These are phyloP conservation scores for Trichopus zeylanicus DNA, from an alignment of 116 monocot species.

Conservation along the genomic window DNA sequence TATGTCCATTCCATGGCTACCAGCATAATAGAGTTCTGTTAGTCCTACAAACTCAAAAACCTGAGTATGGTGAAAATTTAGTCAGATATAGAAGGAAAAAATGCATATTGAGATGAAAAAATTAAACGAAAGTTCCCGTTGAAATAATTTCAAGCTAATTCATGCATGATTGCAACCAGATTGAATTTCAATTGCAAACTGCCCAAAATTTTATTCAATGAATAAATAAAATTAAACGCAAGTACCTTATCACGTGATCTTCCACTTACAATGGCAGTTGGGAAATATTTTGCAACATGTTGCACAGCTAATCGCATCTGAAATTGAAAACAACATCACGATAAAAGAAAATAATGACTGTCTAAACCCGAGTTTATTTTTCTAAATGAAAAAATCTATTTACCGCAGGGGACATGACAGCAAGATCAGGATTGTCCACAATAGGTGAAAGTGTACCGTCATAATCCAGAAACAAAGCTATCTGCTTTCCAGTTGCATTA, in stretches of 20 bases:
- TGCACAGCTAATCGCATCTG: conserved; percentile 42
- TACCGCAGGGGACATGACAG: conserved; percentile 64
- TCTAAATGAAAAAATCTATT: neutral
- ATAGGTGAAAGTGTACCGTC: conserved; percentile 84
- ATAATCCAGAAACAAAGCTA: conserved; percentile 75
- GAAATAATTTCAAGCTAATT: neutral
- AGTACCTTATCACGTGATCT: conserved; percentile 43
- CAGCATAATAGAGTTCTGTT: conserved; percentile 85
- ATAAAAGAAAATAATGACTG: neutral
- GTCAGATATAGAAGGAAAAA: neutral
- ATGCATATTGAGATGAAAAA: neutral
- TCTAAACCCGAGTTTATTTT: too few species aligned
- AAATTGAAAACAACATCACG: neutral
- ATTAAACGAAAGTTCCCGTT: neutral
- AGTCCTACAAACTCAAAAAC: conserved; percentile 85
- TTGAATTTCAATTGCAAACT: neutral
- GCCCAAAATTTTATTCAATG: neutral
- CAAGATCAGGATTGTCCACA: conserved; percentile 70
- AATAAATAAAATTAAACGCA: neutral
- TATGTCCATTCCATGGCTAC: conserved; percentile 99
- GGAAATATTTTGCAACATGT: conserved; percentile 31
- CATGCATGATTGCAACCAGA: neutral
- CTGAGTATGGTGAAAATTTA: conserved; percentile 23
- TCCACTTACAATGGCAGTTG: conserved; percentile 51
- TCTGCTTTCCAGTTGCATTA: conserved; percentile 33